Conservation (phyloP, 345 rosid genomes). For the Arabidopsis suecica region DNA sequence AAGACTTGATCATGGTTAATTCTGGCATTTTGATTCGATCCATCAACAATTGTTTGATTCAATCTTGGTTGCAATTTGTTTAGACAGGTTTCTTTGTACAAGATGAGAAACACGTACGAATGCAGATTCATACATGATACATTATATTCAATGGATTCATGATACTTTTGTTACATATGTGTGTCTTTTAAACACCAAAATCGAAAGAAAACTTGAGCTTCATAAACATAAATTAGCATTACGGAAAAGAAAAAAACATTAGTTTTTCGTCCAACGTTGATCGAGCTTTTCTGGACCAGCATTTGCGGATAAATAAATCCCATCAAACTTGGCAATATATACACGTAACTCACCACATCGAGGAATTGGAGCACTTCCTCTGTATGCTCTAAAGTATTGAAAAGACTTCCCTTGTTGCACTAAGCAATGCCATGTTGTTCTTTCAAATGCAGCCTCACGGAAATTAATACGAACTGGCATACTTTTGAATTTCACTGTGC, state of each 20-base stretch:
- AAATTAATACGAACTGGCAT: neutral
- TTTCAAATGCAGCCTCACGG: neutral
- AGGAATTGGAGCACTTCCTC: neutral
- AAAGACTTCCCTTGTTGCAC: neutral
- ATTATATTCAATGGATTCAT: neutral
- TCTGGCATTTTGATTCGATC: neutral
- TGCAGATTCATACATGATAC: neutral
- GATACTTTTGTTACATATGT: too few relatives aligned
- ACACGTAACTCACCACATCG: conserved; percentile 13
- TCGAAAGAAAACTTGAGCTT: neutral
- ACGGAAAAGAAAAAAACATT: neutral
- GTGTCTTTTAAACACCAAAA: neutral
- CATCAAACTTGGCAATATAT: conserved; percentile 8
- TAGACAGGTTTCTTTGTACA: neutral
- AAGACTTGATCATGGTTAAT: neutral
- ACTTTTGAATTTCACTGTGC: neutral
- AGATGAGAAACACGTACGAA: neutral
- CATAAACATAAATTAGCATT: neutral
- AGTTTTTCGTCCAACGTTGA: conserved; percentile 10
- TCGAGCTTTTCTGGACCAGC: neutral
- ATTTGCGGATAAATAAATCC: conserved; percentile 5
- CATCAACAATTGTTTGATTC: neutral
- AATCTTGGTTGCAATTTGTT: neutral
- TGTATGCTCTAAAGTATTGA: neutral
- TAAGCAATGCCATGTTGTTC: neutral